phyloP scores from a whole-genome alignment of 371 early-diverging fungal genomes.

The Mortierella sp. region DNA sequence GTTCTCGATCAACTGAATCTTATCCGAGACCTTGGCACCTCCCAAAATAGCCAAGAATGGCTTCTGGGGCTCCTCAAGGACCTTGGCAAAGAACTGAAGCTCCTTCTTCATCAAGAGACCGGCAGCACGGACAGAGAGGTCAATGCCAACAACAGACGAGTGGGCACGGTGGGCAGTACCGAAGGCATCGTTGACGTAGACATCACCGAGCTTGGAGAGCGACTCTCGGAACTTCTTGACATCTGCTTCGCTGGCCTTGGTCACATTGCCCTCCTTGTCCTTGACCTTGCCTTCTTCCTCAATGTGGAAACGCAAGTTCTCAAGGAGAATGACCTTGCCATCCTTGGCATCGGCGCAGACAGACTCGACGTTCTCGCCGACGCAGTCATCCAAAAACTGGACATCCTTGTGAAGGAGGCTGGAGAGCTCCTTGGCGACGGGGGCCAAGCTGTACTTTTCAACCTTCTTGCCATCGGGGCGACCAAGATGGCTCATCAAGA shows the following conservation, averaged over 20 bases:
- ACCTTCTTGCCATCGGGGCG: slow-evolving; percentile 95
- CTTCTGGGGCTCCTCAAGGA: slow-evolving; percentile 89
- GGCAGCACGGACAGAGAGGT: slow-evolving; percentile 90
- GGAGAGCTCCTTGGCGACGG: slow-evolving; percentile 91
- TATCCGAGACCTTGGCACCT: slow-evolving; percentile 98
- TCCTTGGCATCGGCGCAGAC: slow-evolving; percentile 77
- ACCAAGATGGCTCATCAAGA: slow-evolving; percentile 98
- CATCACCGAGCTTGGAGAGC: slow-evolving; percentile 93
- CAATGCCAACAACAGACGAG: slow-evolving; percentile 97
- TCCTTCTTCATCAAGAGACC: slow-evolving; percentile 99
- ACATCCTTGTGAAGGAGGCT: slow-evolving; percentile 86
- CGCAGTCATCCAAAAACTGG: slow-evolving; percentile 94
- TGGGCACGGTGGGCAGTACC: slow-evolving; percentile 98
- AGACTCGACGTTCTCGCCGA: slow-evolving; percentile 89
- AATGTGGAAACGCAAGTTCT: slow-evolving; percentile 98
- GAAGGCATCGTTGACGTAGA: slow-evolving; percentile 99
- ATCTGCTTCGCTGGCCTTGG: slow-evolving; percentile 86
- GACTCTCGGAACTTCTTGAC: slow-evolving; percentile 91
- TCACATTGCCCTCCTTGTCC: slow-evolving; percentile 83
- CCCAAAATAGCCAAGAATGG: slow-evolving; percentile 99
- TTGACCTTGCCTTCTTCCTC: slow-evolving; percentile 98
- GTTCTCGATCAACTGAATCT: slow-evolving; percentile 97
- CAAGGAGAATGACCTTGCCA: slow-evolving; percentile 94
- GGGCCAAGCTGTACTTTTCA: slow-evolving; percentile 91
- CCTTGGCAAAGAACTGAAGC: slow-evolving; percentile 97